These are phyloP conservation scores for Funneliformis geosporum DNA, from an alignment of 192 early-diverging fungal genomes.

Conservation along the genomic window DNA sequence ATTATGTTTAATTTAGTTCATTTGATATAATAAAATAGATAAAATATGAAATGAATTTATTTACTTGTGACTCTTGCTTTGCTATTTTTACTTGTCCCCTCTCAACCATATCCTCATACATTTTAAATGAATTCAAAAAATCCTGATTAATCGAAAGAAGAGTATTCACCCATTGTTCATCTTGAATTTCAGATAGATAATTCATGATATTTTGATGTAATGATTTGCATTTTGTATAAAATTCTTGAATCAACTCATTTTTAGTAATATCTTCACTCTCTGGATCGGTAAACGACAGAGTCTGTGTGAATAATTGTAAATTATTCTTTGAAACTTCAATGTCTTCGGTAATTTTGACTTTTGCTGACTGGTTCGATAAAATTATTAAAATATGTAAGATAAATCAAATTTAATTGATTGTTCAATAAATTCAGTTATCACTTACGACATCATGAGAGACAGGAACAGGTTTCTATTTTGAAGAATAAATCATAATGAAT, in stretches of 20 bases:
- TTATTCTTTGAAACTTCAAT: slow-evolving; percentile 55
- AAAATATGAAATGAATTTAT: not conserved
- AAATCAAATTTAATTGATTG: not conserved
- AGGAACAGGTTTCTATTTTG: not conserved
- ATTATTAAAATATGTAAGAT: not conserved
- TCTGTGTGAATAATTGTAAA: slow-evolving; percentile 53
- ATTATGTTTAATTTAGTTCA: not conserved
- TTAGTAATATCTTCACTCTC: slow-evolving; percentile 54
- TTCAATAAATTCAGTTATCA: not conserved
- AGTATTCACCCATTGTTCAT: slow-evolving; percentile 51
- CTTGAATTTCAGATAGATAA: slow-evolving; percentile 47
- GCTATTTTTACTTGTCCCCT: slow-evolving; percentile 44
- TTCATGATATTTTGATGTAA: slow-evolving; percentile 44
- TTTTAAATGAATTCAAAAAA: slow-evolving; percentile 51
- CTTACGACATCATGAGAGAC: not conserved
- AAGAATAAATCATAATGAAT: too few relatives aligned
- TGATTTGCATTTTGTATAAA: slow-evolving; percentile 51
- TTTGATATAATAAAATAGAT: not conserved
- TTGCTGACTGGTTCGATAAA: not conserved
- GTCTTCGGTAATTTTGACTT: slow-evolving; percentile 39
- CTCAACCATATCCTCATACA: slow-evolving; percentile 62
- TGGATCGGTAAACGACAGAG: slow-evolving; percentile 55
- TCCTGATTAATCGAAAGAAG: slow-evolving; percentile 54
- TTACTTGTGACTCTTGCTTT: slow-evolving; percentile 43
- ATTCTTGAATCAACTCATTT: slow-evolving; percentile 59